Conservation (phyloP, 1,284 basidiomycete species). For the Schizopora paradoxa region DNA sequence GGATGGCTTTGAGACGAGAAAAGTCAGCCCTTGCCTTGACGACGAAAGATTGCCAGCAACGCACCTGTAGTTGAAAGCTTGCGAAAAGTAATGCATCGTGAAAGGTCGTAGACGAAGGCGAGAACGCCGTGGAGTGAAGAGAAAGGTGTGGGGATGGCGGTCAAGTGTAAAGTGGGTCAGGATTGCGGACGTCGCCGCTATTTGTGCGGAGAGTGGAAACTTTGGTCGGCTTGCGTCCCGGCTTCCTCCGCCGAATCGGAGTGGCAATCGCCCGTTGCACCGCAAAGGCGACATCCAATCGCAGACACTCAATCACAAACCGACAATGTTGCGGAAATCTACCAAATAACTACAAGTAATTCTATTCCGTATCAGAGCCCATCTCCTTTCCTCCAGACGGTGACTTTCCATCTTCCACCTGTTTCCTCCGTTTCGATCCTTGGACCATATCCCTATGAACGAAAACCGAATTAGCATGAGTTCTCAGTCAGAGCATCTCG, state of each 20-base stretch:
- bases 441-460: constrained; percentile 63
- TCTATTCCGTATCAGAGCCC: too few relatives aligned
- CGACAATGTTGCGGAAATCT: too few relatives aligned
- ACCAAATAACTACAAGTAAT: too few relatives aligned
- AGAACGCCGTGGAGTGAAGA: not conserved
- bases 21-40: not conserved
- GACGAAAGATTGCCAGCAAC: constrained; percentile 9
- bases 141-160: not conserved
- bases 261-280: too few relatives aligned
- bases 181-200: not conserved
- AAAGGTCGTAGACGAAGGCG: constrained; percentile 7
- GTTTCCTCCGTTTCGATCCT: constrained; percentile 60
- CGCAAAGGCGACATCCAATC: too few relatives aligned
- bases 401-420: not conserved
- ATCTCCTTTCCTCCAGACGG: not conserved
- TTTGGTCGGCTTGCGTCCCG: not conserved
- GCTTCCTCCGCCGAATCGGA: not conserved
- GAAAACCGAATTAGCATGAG: not conserved
- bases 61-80: constrained; percentile 25
- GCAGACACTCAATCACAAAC: too few relatives aligned
- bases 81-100: constrained; percentile 24
- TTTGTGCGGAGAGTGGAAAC: not conserved
- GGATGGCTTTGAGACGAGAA: constrained; percentile 54
- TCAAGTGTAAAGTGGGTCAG: too few relatives aligned
- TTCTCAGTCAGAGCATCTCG: not conserved